These are phyloP conservation scores for Leishmania braziliensis DNA, from an alignment of 208 protist genomes.

Conservation along the genomic window DNA sequence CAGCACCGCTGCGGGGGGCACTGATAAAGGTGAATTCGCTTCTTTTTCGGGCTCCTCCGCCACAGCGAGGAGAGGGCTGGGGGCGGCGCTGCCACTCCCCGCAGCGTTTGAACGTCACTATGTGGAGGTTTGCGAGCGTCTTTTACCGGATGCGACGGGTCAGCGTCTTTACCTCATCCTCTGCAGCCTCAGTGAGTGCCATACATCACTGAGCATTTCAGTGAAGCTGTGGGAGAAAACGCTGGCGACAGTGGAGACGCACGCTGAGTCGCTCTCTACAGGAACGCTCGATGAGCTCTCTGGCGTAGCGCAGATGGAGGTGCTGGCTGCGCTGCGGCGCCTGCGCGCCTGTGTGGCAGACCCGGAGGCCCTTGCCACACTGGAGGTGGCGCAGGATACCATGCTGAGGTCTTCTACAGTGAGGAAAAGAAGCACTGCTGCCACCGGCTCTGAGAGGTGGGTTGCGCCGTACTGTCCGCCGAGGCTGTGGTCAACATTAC, in stretches of 20 bases:
- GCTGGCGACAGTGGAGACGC: constrained; percentile 22
- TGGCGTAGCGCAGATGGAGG: constrained; percentile 27
- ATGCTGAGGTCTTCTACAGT: neutral
- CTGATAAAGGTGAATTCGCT: neutral
- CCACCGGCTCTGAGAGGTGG: constrained; percentile 3
- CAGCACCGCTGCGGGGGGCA: neutral
- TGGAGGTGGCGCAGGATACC: constrained; percentile 11
- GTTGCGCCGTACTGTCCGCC: constrained; percentile 27
- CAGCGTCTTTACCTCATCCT: constrained; percentile 34
- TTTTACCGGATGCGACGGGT: constrained; percentile 25
- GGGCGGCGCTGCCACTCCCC: neutral
- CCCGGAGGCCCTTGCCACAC: constrained; percentile 8
- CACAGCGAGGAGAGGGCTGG: neutral
- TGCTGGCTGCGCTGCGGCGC: constrained; percentile 19
- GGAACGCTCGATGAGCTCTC: constrained; percentile 11
- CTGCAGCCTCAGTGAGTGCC: constrained; percentile 24
- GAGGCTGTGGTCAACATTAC: constrained; percentile 23
- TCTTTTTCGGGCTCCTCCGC: neutral
- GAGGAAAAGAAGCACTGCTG: neutral
- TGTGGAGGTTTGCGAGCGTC: constrained; percentile 27
- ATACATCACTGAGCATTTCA: neutral
- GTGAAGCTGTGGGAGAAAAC: constrained; percentile 14
- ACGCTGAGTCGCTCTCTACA: constrained; percentile 27
- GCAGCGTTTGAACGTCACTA: constrained; percentile 19
- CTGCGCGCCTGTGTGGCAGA: constrained; percentile 13